Evolutionary conservation across 371 early-diverging fungal species (phyloP).

Genomic region (Thermomucor indicae-seudaticae): DNA sequence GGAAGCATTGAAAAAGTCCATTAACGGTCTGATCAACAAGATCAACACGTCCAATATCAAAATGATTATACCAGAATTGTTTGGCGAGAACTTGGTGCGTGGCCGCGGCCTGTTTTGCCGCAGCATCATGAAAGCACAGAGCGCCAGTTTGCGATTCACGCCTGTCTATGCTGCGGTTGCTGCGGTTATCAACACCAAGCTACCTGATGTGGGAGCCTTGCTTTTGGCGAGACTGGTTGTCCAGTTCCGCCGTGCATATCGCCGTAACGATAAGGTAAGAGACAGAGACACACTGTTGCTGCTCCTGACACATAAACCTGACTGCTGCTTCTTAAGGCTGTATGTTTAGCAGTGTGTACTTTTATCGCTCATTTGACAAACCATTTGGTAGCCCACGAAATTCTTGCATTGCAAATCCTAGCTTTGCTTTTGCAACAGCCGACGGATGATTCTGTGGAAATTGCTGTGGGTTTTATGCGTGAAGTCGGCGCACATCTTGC

Average conservation of each 20-base stretch:
- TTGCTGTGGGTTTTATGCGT: slow-evolving; percentile 95
- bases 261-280: slow-evolving; percentile 85
- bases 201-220: slow-evolving; percentile 89
- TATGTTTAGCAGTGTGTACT: slow-evolving; percentile 78
- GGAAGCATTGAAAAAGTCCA: slow-evolving; percentile 93
- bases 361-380: slow-evolving; percentile 95
- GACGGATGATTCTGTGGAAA: slow-evolving; percentile 96
- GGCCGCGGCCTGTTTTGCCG: slow-evolving; percentile 90
- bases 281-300: background rate
- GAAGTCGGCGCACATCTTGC: slow-evolving; percentile 86
- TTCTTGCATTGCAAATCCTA: slow-evolving; percentile 86
- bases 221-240: slow-evolving; percentile 80
- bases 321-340: slow-evolving; percentile 25
- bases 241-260: slow-evolving; percentile 90
- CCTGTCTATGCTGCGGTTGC: slow-evolving; percentile 89
- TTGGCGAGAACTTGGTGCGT: slow-evolving; percentile 89
- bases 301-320: background rate
- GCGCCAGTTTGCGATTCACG: slow-evolving; percentile 86
- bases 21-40: slow-evolving; percentile 96
- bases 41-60: slow-evolving; percentile 91
- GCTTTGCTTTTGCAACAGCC: slow-evolving; percentile 85
- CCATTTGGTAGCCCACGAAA: slow-evolving; percentile 87
- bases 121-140: slow-evolving; percentile 91
- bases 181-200: slow-evolving; percentile 90
- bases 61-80: slow-evolving; percentile 85